Percentiles rank a stretch among this genome's conserved stretches.
Evolutionary conservation across 768 basidiomycete genomes (phyloP).

Genomic region (Trametes gibbosa): DNA sequence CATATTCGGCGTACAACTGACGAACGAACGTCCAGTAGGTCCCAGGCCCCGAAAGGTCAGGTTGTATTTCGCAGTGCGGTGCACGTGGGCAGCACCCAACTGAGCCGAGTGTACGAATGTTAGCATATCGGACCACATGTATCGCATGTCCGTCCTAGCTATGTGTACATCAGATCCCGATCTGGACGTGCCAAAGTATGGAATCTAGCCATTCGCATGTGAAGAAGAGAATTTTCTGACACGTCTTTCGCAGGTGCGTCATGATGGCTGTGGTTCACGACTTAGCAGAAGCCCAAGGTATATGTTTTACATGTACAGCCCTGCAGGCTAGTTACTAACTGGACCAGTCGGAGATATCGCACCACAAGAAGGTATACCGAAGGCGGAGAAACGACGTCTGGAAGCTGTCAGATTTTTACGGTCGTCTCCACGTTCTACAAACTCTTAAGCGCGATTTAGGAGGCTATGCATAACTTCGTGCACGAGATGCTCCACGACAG

Average conservation of each 20-base stretch:
- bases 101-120: not conserved
- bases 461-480: slow-evolving; percentile 88
- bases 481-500: slow-evolving; percentile 84
- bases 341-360: slow-evolving; percentile 88
- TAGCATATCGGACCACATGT: slow-evolving; percentile 97
- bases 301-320: not conserved
- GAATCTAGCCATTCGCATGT: not conserved
- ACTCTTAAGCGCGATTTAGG: slow-evolving; percentile 36
- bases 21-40: slow-evolving; percentile 46
- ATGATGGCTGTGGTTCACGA: slow-evolving; percentile 94
- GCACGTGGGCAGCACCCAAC: not conserved
- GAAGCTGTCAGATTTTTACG: slow-evolving; percentile 52
- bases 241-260: slow-evolving; percentile 52
- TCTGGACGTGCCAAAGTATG: slow-evolving; percentile 73
- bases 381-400: slow-evolving; percentile 72
- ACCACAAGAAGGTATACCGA: slow-evolving; percentile 82
- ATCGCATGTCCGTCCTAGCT: slow-evolving; percentile 92
- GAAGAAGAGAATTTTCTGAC: not conserved
- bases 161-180: slow-evolving; percentile 78
- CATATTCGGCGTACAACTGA: not conserved
- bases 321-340: not conserved
- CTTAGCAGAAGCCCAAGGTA: slow-evolving; percentile 92
- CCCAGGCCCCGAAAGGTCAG: slow-evolving; percentile 80
- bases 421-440: not conserved
- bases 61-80: not conserved